Evolutionary conservation across 2,329 filamentous ascomycete genomes (phyloP), one percentile per base, ranked within the genome.

Genomic region (Davidsoniella virescens): DNA sequence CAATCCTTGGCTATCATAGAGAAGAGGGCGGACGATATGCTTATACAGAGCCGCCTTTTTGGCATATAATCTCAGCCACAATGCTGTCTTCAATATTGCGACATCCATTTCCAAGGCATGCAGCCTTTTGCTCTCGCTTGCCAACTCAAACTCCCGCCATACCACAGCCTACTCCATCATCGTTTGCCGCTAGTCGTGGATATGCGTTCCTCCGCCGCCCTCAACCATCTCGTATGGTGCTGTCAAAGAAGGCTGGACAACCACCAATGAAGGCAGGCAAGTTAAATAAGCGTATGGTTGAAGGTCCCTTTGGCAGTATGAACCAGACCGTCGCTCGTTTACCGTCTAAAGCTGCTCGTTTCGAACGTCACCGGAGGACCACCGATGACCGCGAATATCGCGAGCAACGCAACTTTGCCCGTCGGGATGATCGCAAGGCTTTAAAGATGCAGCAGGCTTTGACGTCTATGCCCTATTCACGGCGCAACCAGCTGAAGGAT

Each of bases 381-480:
- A 48, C 48, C 18, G 47, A 43, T 23, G 52, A 50, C 17, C 40
- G 33, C 25, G 20, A 52, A 47, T 55, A 55, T 47, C 53, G 59
- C 33, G 62, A 62, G 47, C 59, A 63, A 54, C 55, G 60, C 52
- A 59, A 66, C 57, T 66, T 62, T 68, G 57, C 57, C 47, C 55
- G 55, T 38, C 57, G 52, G 43, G 63, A 65, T 55, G 60, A 65
- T 64, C 70, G 61, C 64, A 88, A 93, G 62, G 88, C 90, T 4
- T 70, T 96, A 63, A 94, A 93, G 67, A 96, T 96, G 90, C 90
- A 95, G 62, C 78, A 80, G 47, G 73, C 84, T 2, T 69, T 96
- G 55, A 70, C 84, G 2, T 76, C 80, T 2, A 71, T 96, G 4
- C 77, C 86, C 0, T 95, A 95, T 61, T 76, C 76, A 37, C 75